Evolutionary conservation across 805 yeast genomes (phyloP).

Genomic region (Suhomyces kilbournensis): DNA sequence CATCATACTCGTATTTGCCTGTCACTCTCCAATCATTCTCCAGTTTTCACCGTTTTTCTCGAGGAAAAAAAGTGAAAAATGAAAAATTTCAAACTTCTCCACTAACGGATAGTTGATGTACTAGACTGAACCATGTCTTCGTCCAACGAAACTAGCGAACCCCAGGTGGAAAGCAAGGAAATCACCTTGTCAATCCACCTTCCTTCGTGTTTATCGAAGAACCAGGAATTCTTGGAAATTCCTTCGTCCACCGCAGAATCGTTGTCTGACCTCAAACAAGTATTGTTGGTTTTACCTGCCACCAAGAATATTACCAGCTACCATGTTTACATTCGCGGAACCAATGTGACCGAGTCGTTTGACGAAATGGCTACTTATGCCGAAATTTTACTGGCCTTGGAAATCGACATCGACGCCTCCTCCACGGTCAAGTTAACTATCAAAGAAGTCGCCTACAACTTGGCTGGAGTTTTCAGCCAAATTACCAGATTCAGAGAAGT

Average conservation of each 20-base stretch:
- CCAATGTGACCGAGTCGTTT: slow-evolving; percentile 26
- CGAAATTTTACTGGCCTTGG: slow-evolving; percentile 25
- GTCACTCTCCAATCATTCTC: not conserved
- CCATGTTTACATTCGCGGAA: slow-evolving; percentile 39
- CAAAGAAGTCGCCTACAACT: slow-evolving; percentile 57
- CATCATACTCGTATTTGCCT: not conserved
- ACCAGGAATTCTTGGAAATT: slow-evolving; percentile 23
- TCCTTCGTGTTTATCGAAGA: slow-evolving; percentile 17
- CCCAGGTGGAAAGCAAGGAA: slow-evolving; percentile 12
- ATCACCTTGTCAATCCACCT: slow-evolving; percentile 21
- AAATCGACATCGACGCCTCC: slow-evolving; percentile 15
- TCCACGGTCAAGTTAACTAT: slow-evolving; percentile 40
- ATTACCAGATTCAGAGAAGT: slow-evolving; percentile 60
- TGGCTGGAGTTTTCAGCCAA: slow-evolving; percentile 60
- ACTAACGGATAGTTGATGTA: not conserved
- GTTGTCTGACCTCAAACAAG: slow-evolving; percentile 54
- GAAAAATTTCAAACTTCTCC: not conserved
- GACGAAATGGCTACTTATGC: slow-evolving; percentile 17
- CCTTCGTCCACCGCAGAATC: slow-evolving; percentile 43
- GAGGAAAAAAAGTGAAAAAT: not conserved
- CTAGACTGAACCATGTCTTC: not conserved
- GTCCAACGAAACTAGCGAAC: slow-evolving; percentile 2
- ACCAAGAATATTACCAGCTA: slow-evolving; percentile 63
- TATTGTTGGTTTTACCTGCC: slow-evolving; percentile 54
- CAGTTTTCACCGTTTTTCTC: not conserved